Evolutionary conservation across 2,329 filamentous ascomycete genomes (phyloP), one percentile per base, ranked within the genome.

Genomic region (Mollisia scopiformis): DNA sequence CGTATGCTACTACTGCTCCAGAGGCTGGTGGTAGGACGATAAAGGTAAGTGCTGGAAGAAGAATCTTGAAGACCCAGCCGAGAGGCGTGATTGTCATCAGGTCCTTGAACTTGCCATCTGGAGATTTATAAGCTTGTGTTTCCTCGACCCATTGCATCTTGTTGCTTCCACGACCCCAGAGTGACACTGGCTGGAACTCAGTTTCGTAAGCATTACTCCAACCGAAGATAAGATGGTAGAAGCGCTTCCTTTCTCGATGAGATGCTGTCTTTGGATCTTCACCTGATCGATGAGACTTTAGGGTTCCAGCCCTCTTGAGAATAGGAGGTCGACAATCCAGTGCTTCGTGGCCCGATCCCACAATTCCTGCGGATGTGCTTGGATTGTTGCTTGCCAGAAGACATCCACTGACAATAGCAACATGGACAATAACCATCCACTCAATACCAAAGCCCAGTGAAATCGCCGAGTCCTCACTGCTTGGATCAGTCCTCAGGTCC

Each of bases 321-420:
- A 37, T 14, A 21, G 19, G 27, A 21, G 49, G 43, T 43, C 43
- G 27, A 21, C 58, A n/a, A 31, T 53, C 47, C 21, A 59, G 30
- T 25, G 28, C 54, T 51, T 58, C 54, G 30, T 63, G 57, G 23
- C 51, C 55, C 14, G 59, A 39, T 1, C 55, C 60, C 6, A 65
- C 63, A 11, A 65, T 63, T 2, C 55, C 61, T 10, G 60, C 47
- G 1, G 58, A 54, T 6, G 63, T 63, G 19, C 43, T 61, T 2
- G 72, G 72, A 49, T 73, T 74, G 54, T 73, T 73, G 57, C 65
- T 64, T 25, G 72, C 72, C 1, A 73, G 66, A 7, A 74, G 65
- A 58, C 66, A 69, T n/a, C 70, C 71, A 23, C 62, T 66, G n/a
- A 74, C 61, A 28, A 72, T 73, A 21, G 72, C 67, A 13, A 72